These are phyloP conservation scores for Jasminum sambac DNA, from an alignment of 257 asterid species.

Conservation along the genomic window DNA sequence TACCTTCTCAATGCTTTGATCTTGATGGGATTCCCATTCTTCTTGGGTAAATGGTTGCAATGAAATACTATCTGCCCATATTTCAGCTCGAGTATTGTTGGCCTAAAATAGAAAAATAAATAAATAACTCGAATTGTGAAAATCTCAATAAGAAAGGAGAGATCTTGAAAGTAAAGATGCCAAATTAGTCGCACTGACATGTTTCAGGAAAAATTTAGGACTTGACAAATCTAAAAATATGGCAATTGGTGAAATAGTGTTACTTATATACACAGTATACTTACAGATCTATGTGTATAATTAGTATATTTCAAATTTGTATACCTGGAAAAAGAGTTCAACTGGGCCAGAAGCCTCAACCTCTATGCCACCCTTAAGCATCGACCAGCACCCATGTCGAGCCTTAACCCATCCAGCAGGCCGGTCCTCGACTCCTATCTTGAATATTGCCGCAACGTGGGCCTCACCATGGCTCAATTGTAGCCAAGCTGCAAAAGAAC, in stretches of 20 bases:
- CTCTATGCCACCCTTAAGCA: slow-evolving; percentile 34
- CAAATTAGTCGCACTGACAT: not conserved
- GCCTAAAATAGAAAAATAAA: slow-evolving; percentile 4
- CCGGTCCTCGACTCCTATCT: not conserved
- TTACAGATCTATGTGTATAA: no score
- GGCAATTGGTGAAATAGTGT: no score
- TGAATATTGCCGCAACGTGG: slow-evolving; percentile 24
- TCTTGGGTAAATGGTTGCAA: slow-evolving; percentile 59
- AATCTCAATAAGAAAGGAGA: not conserved
- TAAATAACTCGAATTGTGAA: not conserved
- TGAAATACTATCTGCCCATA: slow-evolving; percentile 47
- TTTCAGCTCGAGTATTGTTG: slow-evolving; percentile 21
- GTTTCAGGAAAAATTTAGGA: not conserved
- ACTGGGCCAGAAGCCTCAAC: slow-evolving; percentile 26
- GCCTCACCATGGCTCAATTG: slow-evolving; percentile 33
- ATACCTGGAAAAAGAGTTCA: slow-evolving; percentile 31
- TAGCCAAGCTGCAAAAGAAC: slow-evolving; percentile 39
- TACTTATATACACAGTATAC: no score
- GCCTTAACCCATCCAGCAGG: slow-evolving; percentile 30
- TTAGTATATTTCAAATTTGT: not conserved
- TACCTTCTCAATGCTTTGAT: slow-evolving; percentile 48
- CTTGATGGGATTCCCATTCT: slow-evolving; percentile 61
- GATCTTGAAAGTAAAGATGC: not conserved
- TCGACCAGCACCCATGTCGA: slow-evolving; percentile 38
- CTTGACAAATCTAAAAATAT: not conserved